Evolutionary conservation across 2,329 filamentous ascomycete species (phyloP).

Genomic region (Chaetoscypha palmicola): DNA sequence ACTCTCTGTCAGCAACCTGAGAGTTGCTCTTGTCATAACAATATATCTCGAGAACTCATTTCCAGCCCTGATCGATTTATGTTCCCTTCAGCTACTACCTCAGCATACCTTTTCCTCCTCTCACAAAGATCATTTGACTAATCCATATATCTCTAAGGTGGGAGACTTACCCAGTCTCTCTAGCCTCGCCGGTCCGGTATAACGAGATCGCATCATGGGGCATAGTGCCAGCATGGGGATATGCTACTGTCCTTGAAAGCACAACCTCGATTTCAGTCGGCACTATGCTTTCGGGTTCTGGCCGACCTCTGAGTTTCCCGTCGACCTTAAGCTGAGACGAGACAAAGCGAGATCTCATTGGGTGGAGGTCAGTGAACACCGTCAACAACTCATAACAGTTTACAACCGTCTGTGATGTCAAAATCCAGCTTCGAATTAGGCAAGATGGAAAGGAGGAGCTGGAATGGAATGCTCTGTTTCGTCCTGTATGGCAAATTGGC

Average conservation of each 20-base stretch:
- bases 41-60: too few species aligned
- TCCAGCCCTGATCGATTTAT: too few species aligned
- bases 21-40: too few species aligned
- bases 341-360: not conserved
- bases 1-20: too few species aligned
- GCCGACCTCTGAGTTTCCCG: not conserved
- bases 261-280: not conserved
- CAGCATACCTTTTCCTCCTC: too few species aligned
- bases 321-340: not conserved
- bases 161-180: not conserved
- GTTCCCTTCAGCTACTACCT: too few species aligned
- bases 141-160: not conserved
- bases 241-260: not conserved
- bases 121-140: not conserved
- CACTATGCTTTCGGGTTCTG: not conserved
- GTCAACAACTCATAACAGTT: not conserved
- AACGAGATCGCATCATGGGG: not conserved
- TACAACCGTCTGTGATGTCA: too few species aligned
- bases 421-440: too few species aligned
- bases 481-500: not conserved
- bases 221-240: conserved; percentile 1
- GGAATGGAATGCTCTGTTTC: not conserved
- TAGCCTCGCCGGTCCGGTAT: not conserved
- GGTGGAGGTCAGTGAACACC: not conserved
- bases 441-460: too few species aligned